phyloP scores from a whole-genome alignment of 805 yeast genomes.

The Wickerhamomyces chambardii region DNA sequence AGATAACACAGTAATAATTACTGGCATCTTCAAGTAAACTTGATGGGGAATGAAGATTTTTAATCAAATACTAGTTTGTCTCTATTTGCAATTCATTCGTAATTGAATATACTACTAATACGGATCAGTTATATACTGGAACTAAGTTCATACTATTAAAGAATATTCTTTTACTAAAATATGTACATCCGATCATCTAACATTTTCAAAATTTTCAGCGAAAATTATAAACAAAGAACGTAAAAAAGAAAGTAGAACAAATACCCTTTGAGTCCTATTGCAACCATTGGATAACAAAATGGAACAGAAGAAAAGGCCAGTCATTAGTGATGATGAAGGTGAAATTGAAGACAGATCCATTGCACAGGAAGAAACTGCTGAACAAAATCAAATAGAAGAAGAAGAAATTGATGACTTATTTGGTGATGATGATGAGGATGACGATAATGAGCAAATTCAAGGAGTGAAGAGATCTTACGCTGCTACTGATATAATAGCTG shows the following conservation, averaged over 20 bases:
- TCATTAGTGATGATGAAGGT: slow-evolving; percentile 13
- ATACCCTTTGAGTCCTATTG: not conserved
- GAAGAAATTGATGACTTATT: slow-evolving; percentile 34
- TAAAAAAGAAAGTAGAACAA: not conserved
- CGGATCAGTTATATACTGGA: no score
- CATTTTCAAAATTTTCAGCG: slow-evolving; percentile 1
- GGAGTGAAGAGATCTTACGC: no score
- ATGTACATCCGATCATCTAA: no score
- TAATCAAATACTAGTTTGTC: no score
- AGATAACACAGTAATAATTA: no score
- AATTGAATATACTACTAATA: no score
- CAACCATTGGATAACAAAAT: not conserved
- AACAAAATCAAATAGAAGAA: slow-evolving; percentile 13
- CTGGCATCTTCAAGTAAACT: no score
- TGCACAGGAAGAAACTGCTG: slow-evolving; percentile 5
- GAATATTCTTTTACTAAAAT: no score
- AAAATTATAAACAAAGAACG: slow-evolving; percentile 1
- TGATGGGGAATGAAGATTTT: no score
- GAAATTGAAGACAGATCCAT: slow-evolving; percentile 2
- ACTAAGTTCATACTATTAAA: no score
- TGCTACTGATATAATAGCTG: no score
- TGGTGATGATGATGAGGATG: slow-evolving; percentile 2
- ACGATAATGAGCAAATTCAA: slow-evolving; percentile 16
- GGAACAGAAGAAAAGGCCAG: slow-evolving; percentile 7
- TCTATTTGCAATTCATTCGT: no score